These are phyloP conservation scores for Rhizopogon sp. DNA, from an alignment of 768 basidiomycete genomes.

Conservation along the genomic window DNA sequence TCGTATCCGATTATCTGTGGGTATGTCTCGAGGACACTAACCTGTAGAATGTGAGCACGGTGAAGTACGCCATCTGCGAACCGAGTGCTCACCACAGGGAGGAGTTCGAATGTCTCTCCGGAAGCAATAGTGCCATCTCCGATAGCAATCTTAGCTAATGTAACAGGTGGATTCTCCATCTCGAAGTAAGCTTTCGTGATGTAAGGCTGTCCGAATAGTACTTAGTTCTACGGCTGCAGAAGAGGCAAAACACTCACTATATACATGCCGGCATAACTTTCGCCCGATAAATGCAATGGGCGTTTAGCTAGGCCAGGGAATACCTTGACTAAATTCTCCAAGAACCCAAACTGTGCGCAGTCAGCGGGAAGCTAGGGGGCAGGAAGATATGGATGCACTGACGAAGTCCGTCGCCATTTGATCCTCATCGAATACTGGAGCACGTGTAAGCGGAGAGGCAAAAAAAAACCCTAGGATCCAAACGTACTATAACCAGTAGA, in stretches of 20 bases:
- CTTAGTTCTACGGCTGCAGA: neutral
- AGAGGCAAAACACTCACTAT: constrained; percentile 39
- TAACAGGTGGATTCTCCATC: constrained; percentile 59
- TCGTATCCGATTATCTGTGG: constrained; percentile 77
- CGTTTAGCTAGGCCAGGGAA: constrained; percentile 66
- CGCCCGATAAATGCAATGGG: constrained; percentile 65
- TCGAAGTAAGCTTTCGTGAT: constrained; percentile 70
- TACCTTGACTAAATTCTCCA: constrained; percentile 66
- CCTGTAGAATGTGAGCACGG: constrained; percentile 26
- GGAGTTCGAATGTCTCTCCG: constrained; percentile 42
- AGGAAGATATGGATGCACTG: constrained; percentile 14
- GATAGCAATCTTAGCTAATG: constrained; percentile 62
- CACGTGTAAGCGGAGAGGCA: neutral
- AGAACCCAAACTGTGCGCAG: constrained; percentile 56
- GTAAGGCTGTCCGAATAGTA: constrained; percentile 49
- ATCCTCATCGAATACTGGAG: constrained; percentile 52
- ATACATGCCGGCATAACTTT: constrained; percentile 73
- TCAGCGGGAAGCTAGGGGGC: constrained; percentile 1
- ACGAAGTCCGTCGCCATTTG: constrained; percentile 54
- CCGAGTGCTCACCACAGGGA: constrained; percentile 46
- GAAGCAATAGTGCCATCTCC: constrained; percentile 61
- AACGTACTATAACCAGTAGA: constrained; percentile 51
- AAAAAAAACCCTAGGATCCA: neutral
- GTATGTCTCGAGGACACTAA: constrained; percentile 61
- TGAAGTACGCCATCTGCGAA: neutral